phyloP scores from a whole-genome alignment of 2,329 filamentous ascomycete genomes.

The Ceratocystiopsis sp. region DNA sequence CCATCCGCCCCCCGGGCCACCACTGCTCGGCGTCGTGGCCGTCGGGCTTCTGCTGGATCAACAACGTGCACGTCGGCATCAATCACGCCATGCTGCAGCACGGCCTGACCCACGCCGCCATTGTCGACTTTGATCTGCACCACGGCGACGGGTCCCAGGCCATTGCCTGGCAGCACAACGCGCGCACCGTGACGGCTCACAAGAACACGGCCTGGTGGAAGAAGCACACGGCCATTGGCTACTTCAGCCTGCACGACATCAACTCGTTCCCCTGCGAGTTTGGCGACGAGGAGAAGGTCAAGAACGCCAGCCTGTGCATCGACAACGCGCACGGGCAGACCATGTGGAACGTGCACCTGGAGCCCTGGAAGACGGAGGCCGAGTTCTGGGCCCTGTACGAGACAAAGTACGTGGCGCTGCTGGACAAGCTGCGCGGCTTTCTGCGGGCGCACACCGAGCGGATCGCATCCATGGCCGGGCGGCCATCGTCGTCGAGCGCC shows the following conservation, averaged over 20 bases:
- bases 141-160: constrained; percentile 92
- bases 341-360: constrained; percentile 90
- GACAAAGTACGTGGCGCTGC: constrained; percentile 53
- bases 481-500: too few relatives aligned
- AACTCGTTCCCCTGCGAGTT: constrained; percentile 95
- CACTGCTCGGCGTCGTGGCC: constrained; percentile 83
- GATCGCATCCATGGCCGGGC: too few relatives aligned
- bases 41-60: constrained; percentile 96
- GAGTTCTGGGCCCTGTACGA: constrained; percentile 89
- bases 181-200: constrained; percentile 41
- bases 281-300: constrained; percentile 86
- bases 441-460: constrained; percentile 41
- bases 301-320: constrained; percentile 84
- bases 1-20: constrained; percentile 82
- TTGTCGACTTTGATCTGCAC: constrained; percentile 82
- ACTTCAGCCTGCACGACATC: constrained; percentile 95
- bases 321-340: constrained; percentile 88
- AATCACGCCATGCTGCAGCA: constrained; percentile 74
- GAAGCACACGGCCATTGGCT: constrained; percentile 66
- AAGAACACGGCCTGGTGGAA: constrained; percentile 63
- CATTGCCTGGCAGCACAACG: constrained; percentile 83
- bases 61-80: constrained; percentile 95
- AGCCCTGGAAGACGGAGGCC: constrained; percentile 63
- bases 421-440: constrained; percentile 68
- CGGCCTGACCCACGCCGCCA: constrained; percentile 82